Base-by-base conservation (phyloP, 2,329 filamentous ascomycete species). In the Elsinoe batatas region DNA sequence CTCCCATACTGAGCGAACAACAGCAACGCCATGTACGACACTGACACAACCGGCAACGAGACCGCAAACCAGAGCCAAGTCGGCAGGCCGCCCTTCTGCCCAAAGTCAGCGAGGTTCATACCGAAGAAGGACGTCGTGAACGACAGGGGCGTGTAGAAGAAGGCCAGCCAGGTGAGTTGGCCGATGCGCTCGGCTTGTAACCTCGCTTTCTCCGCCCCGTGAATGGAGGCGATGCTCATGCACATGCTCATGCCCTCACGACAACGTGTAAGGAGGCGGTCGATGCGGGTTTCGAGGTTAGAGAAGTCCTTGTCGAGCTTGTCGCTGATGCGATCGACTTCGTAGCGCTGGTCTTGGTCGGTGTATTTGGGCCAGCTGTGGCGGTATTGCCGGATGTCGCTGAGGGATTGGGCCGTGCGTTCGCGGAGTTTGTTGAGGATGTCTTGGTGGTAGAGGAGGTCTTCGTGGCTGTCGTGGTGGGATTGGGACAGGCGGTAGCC, bases 121-220 rank as follows among this genome's bases (percentile, higher is more conserved):
- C 50, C 50, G 20, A 54, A 54, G 12, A 54, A 54, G 3, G 50
- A 54, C 10, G 50, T 42, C 6, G 50, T 54, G 36, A 54, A 54
- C 8, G 36, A 54, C 15, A 54, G 17, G 3, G 50, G 50, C 2
- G 17, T 42, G 36, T 38, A 54, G 6, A 54, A 17, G 36, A 54
- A 54, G 5, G 50, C 50, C 12, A 54, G 18, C 2, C 2, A 30
- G 1, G 50, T 54, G 12, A 54, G 20, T 11, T 42, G 50, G 2
- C 2, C 36, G 2, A 54, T 13, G 3, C 8, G 3, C 35, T 32
- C 8, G 3, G 50, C 50, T 13, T 54, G 50, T 7, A 4, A 1
- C 10, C 2, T 43, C n/a, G 5, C 6, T 10, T 42, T 22, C 36
- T 32, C 12, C 6, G 50, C 11, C 36, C 17, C 50, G 2, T 38